These are phyloP conservation scores for Syzygium aqueum DNA, from an alignment of 345 rosid genomes.

Conservation along the genomic window DNA sequence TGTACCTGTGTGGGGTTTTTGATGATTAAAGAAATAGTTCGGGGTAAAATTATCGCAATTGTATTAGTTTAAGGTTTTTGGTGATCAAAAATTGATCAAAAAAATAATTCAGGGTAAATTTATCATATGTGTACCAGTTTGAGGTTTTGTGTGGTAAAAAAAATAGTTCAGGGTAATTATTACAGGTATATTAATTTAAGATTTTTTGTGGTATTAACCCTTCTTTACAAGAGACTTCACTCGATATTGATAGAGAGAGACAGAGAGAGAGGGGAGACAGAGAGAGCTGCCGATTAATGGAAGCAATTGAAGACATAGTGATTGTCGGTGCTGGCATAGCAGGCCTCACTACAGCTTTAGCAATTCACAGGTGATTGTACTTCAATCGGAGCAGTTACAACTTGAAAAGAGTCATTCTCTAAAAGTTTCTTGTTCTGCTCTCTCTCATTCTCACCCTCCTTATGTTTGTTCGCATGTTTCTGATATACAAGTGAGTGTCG, in stretches of 20 bases:
- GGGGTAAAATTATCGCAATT: too few relatives aligned
- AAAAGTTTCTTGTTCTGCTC: not conserved
- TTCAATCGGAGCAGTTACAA: not conserved
- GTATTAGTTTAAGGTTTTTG: too few relatives aligned
- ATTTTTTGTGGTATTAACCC: too few relatives aligned
- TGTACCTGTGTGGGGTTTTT: too few relatives aligned
- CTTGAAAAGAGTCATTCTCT: not conserved
- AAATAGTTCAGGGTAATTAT: too few relatives aligned
- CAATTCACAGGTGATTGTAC: slow-evolving; percentile 37
- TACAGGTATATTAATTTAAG: too few relatives aligned
- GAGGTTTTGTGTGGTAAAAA: too few relatives aligned
- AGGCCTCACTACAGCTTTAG: slow-evolving; percentile 54
- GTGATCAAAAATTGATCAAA: too few relatives aligned
- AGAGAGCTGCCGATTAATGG: not conserved
- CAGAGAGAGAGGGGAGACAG: not conserved
- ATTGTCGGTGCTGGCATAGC: slow-evolving; percentile 70
- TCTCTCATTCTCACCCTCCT: not conserved
- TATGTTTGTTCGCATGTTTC: not conserved
- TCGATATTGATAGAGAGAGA: not conserved
- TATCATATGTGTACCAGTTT: too few relatives aligned
- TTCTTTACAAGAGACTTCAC: not conserved
- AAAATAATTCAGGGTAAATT: too few relatives aligned
- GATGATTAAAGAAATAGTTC: too few relatives aligned
- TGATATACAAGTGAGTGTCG: not conserved
- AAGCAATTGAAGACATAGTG: slow-evolving; percentile 17